Evolutionary conservation across 371 early-diverging fungal species (phyloP).

Genomic region (Mortierella sp.): DNA sequence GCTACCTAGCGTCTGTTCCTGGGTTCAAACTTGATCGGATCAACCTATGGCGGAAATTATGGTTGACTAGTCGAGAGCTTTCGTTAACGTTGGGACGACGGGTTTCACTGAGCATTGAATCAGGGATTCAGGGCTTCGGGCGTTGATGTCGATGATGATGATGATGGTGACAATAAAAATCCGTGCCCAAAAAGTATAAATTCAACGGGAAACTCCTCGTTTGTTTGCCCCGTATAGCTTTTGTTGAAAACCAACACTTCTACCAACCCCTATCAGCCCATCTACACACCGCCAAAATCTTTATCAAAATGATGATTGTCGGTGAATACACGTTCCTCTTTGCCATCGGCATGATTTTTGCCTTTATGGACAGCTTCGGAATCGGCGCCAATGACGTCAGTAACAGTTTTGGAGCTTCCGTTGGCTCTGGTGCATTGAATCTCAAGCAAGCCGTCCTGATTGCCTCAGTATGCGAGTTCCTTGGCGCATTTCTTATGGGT

Average conservation of each 20-base stretch:
- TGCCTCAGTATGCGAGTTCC: slow-evolving; percentile 86
- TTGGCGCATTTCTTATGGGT: slow-evolving; percentile 89
- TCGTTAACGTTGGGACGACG: not conserved
- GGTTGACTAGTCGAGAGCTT: not conserved
- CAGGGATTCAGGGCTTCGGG: no score
- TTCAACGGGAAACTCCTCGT: not conserved
- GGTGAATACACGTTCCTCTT: slow-evolving; percentile 84
- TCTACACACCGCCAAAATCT: not conserved
- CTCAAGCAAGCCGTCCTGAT: slow-evolving; percentile 80
- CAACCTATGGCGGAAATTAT: not conserved
- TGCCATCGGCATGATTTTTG: slow-evolving; percentile 76
- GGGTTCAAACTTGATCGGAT: not conserved
- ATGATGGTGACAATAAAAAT: no score
- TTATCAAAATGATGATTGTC: slow-evolving; percentile 61
- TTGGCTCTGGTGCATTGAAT: slow-evolving; percentile 83
- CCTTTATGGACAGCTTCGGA: slow-evolving; percentile 76
- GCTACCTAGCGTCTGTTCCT: not conserved
- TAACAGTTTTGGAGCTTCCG: slow-evolving; percentile 89
- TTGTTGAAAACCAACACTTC: not conserved
- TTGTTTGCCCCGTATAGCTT: not conserved
- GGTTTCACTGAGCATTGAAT: slow-evolving; percentile 1
- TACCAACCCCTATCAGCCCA: no score
- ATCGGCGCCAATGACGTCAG: slow-evolving; percentile 94
- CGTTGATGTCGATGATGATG: no score
- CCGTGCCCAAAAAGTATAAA: not conserved